Percentiles rank a stretch among this genome's conserved stretches.
Evolutionary conservation across 2,329 filamentous ascomycete genomes (phyloP).

Genomic region (Aspergillus bombycis): DNA sequence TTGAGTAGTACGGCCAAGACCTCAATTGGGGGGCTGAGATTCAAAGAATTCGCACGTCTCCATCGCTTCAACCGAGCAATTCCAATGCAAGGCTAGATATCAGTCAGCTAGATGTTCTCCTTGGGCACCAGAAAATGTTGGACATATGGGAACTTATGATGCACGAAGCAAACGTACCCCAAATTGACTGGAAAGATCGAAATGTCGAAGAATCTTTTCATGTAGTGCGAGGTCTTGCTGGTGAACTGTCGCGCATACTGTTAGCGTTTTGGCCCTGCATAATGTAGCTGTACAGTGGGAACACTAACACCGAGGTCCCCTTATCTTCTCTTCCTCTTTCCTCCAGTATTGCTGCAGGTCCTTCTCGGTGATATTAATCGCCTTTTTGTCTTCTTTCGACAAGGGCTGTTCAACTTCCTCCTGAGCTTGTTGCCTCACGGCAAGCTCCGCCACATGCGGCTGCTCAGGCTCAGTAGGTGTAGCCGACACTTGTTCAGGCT

Average conservation of each 20-base stretch:
- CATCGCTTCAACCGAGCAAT: slow-evolving; percentile 81
- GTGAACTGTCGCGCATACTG: slow-evolving; percentile 60
- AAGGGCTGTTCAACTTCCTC: slow-evolving; percentile 41
- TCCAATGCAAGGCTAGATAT: slow-evolving; percentile 78
- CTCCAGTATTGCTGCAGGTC: slow-evolving; percentile 80
- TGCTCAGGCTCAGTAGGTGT: slow-evolving; percentile 30
- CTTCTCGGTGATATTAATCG: slow-evolving; percentile 66
- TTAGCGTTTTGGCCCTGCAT: background rate
- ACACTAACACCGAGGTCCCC: slow-evolving; percentile 59
- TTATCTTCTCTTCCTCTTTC: slow-evolving; percentile 68
- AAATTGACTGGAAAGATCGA: slow-evolving; percentile 88
- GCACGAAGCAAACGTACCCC: slow-evolving; percentile 68
- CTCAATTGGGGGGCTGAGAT: slow-evolving; percentile 84
- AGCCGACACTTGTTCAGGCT: slow-evolving; percentile 32
- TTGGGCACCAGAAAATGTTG: background rate
- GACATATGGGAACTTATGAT: background rate
- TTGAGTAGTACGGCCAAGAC: slow-evolving; percentile 82
- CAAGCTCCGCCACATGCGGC: slow-evolving; percentile 39
- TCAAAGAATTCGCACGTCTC: slow-evolving; percentile 81
- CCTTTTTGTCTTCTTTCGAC: slow-evolving; percentile 47
- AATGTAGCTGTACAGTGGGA: background rate
- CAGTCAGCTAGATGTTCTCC: slow-evolving; percentile 15
- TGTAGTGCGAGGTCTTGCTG: slow-evolving; percentile 70
- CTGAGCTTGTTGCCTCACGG: slow-evolving; percentile 53
- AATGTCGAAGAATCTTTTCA: slow-evolving; percentile 89